Conservation (phyloP, 2,329 filamentous ascomycete species). For the Neopestalotiopsis clavispora region DNA sequence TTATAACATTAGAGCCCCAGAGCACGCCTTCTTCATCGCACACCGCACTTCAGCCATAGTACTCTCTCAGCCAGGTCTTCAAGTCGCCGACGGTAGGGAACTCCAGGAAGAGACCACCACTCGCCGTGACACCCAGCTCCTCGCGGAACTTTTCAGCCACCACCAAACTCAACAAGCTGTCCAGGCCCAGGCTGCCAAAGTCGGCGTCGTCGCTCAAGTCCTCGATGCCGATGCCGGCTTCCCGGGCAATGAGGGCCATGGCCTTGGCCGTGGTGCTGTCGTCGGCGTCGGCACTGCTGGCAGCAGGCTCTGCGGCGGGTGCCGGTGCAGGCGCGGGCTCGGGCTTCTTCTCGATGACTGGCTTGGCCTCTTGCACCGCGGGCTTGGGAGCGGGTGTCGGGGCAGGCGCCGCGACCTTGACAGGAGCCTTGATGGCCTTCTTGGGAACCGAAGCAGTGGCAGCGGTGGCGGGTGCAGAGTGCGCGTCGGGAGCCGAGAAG, state of each 20-base stretch:
- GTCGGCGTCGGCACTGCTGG: slow-evolving; percentile 34
- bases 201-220: slow-evolving; percentile 44
- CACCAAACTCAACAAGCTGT: slow-evolving; percentile 41
- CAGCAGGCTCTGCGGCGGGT: neutral
- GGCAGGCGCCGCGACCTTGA: neutral
- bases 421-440: neutral
- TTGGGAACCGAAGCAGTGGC: neutral
- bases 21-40: neutral
- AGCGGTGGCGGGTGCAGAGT: neutral
- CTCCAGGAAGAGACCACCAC: slow-evolving; percentile 39
- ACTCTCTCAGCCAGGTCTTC: slow-evolving; percentile 33
- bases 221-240: slow-evolving; percentile 59
- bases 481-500: slow-evolving; percentile 40
- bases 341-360: neutral
- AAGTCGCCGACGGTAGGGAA: slow-evolving; percentile 39
- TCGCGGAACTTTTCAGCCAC: slow-evolving; percentile 40
- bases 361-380: neutral
- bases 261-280: slow-evolving; percentile 29
- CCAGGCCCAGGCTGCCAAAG: slow-evolving; percentile 42
- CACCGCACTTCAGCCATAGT: slow-evolving; percentile 22
- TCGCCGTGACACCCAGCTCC: slow-evolving; percentile 32
- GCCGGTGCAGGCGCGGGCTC: slow-evolving; percentile 4
- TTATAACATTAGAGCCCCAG: neutral
- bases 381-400: neutral
- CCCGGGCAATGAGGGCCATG: slow-evolving; percentile 51